These are phyloP conservation scores for Nigrospora oryzae DNA, from an alignment of 2,329 filamentous ascomycete species.

Conservation along the genomic window DNA sequence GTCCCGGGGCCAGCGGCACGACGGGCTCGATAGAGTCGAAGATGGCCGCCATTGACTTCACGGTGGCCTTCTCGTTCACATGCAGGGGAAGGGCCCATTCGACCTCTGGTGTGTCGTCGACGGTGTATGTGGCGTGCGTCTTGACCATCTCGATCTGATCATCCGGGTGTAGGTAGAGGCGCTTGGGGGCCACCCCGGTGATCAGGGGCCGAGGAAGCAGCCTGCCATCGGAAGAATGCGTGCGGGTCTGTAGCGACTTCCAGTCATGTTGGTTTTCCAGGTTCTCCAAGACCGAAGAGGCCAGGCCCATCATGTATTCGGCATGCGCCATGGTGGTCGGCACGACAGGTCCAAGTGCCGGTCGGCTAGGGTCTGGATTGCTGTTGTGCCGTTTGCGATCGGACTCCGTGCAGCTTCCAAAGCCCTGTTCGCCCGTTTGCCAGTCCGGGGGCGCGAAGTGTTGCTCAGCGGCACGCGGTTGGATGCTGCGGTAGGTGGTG, in stretches of 20 bases:
- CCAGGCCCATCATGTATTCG: constrained; percentile 30
- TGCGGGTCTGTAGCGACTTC: constrained; percentile 51
- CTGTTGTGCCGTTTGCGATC: too few species aligned
- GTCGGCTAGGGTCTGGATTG: too few species aligned
- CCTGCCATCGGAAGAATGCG: constrained; percentile 23
- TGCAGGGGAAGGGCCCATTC: constrained; percentile 76
- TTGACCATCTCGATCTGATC: constrained; percentile 69
- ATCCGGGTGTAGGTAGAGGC: constrained; percentile 73
- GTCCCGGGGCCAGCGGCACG: constrained; percentile 32
- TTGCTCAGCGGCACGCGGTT: too few species aligned
- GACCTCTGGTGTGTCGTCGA: constrained; percentile 44
- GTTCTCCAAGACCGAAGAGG: constrained; percentile 58
- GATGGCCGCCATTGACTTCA: constrained; percentile 56
- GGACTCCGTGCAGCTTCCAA: too few species aligned
- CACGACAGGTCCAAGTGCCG: too few species aligned
- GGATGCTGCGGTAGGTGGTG: too few species aligned
- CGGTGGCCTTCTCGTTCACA: constrained; percentile 63
- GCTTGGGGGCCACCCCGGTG: constrained; percentile 62
- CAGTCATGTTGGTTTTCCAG: constrained; percentile 70
- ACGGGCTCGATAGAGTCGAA: constrained; percentile 53
- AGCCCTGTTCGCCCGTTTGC: too few species aligned
- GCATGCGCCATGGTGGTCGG: constrained; percentile 12
- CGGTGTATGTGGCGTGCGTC: constrained; percentile 41
- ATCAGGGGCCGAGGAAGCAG: constrained; percentile 54
- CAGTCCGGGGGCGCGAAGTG: too few species aligned